These are phyloP conservation scores for Melastoma malabathricum DNA, from an alignment of 345 rosid genomes.

Conservation along the genomic window DNA sequence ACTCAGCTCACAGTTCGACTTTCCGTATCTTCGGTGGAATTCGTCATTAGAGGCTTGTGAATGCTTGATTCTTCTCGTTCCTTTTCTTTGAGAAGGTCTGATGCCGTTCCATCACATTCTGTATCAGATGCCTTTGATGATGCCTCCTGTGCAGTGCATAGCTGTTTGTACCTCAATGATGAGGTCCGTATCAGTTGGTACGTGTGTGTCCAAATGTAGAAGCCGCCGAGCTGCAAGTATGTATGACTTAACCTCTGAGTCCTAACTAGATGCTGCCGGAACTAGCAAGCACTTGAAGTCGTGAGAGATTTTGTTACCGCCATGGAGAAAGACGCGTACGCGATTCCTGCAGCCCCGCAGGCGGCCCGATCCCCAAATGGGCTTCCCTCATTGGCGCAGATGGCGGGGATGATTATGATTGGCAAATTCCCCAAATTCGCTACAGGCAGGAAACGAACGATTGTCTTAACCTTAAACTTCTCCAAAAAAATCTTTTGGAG, in stretches of 20 bases:
- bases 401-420: constrained; percentile 63
- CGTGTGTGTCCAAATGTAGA: constrained; percentile 79
- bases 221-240: constrained; percentile 59
- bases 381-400: constrained; percentile 56
- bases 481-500: background rate
- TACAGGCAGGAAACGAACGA: background rate
- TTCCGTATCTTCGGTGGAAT: constrained; percentile 20
- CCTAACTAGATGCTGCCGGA: no score
- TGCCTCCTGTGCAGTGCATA: constrained; percentile 12
- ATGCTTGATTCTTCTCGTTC: constrained; percentile 10
- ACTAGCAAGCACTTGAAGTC: no score
- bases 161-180: constrained; percentile 27
- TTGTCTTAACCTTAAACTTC: background rate
- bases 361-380: constrained; percentile 46
- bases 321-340: constrained; percentile 86
- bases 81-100: constrained; percentile 36
- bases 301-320: constrained; percentile 31
- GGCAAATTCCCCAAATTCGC: constrained; percentile 83
- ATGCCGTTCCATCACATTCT: constrained; percentile 26
- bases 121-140: constrained; percentile 35
- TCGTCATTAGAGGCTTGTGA: constrained; percentile 9
- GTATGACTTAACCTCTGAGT: no score
- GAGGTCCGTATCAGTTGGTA: constrained; percentile 47
- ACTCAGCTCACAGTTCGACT: constrained; percentile 18
- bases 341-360: constrained; percentile 50